These are phyloP conservation scores for Aspergillus pseudonomiae DNA, from an alignment of 2,329 filamentous ascomycete species.

Conservation along the genomic window DNA sequence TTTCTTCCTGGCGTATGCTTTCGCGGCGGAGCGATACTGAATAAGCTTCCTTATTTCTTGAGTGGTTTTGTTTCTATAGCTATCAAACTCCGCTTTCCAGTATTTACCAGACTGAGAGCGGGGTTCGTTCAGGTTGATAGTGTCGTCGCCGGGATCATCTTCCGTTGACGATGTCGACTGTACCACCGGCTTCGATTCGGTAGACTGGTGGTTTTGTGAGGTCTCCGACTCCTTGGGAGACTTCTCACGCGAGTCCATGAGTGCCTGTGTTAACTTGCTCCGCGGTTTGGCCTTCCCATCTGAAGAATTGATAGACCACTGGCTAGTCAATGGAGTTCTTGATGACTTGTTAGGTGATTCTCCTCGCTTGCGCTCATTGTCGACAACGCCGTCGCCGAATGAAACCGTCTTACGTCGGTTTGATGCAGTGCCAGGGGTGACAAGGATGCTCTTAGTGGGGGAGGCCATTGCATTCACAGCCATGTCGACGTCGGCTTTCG, in stretches of 20 bases:
- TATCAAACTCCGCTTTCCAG: slow-evolving; percentile 65
- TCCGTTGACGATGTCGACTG: slow-evolving; percentile 29
- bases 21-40: slow-evolving; percentile 61
- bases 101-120: slow-evolving; percentile 62
- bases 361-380: slow-evolving; percentile 57
- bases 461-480: slow-evolving; percentile 44
- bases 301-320: slow-evolving; percentile 42
- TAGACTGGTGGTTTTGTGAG: slow-evolving; percentile 16
- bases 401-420: slow-evolving; percentile 64
- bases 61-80: slow-evolving; percentile 60
- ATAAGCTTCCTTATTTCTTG: slow-evolving; percentile 64
- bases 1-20: slow-evolving; percentile 62
- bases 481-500: slow-evolving; percentile 27
- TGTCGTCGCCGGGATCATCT: slow-evolving; percentile 48
- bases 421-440: slow-evolving; percentile 62
- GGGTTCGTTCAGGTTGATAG: slow-evolving; percentile 57
- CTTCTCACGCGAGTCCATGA: slow-evolving; percentile 44
- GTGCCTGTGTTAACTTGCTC: slow-evolving; percentile 45
- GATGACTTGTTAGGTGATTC: slow-evolving; percentile 48
- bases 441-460: slow-evolving; percentile 65
- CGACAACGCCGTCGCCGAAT: slow-evolving; percentile 60
- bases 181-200: slow-evolving; percentile 13
- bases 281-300: slow-evolving; percentile 38
- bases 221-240: slow-evolving; percentile 30
- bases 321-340: slow-evolving; percentile 51